phyloP scores from a whole-genome alignment of 192 early-diverging fungal species.

The Mortierella hygrophila region DNA sequence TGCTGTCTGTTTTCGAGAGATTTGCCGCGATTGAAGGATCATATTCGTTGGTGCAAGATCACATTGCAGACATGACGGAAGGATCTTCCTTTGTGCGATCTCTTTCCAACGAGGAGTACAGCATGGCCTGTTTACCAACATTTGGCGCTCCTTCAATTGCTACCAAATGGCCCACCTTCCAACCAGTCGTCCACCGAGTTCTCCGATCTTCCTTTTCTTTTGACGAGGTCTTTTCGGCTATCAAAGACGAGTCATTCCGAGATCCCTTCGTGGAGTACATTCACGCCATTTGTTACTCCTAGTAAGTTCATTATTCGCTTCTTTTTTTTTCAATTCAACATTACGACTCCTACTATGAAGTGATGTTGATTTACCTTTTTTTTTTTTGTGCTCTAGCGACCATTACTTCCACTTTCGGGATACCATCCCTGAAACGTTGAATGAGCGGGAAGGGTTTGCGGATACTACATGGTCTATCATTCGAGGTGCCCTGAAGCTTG shows the following conservation, averaged over 20 bases:
- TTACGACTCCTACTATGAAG: too few species aligned
- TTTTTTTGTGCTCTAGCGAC: background rate
- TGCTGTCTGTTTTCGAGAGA: background rate
- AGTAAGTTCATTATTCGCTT: background rate
- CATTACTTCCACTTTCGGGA: conserved; percentile 15
- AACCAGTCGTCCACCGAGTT: background rate
- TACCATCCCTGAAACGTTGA: background rate
- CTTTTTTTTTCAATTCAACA: too few species aligned
- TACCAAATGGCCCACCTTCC: background rate
- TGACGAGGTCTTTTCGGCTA: background rate
- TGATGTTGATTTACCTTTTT: too few species aligned
- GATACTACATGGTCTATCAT: conserved; percentile 14
- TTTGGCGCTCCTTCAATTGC: background rate
- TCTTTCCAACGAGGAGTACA: background rate
- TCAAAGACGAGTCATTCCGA: background rate
- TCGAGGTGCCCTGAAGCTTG: conserved; percentile 10
- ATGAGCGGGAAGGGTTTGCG: conserved; percentile 15
- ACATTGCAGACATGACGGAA: background rate
- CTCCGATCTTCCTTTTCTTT: background rate
- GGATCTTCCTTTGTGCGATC: background rate
- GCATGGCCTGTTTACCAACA: background rate
- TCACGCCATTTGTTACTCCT: conserved; percentile 8
- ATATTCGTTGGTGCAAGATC: background rate
- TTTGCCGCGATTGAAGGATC: background rate
- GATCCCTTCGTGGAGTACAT: conserved; percentile 6